Evolutionary conservation across 768 basidiomycete genomes (phyloP).

Genomic region (Pleurotus giganteus): DNA sequence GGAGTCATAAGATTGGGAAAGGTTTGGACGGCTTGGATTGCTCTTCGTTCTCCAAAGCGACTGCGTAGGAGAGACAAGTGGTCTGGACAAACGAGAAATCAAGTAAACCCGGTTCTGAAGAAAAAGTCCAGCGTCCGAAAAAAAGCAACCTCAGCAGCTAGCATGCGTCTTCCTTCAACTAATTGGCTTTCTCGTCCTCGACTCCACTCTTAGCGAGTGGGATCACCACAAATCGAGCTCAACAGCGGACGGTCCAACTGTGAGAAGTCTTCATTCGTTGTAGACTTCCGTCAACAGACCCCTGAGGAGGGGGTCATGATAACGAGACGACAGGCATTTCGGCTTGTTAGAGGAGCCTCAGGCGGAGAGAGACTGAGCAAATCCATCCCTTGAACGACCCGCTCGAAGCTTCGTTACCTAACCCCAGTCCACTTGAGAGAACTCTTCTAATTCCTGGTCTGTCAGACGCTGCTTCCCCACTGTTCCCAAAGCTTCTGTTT

Average conservation of each 20-base stretch:
- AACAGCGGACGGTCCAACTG: neutral
- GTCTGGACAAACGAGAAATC: slow-evolving; percentile 3
- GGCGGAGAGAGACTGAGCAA: neutral
- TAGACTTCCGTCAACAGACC: neutral
- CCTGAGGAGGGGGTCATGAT: neutral
- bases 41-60: slow-evolving; percentile 10
- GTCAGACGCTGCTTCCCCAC: neutral
- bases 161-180: neutral
- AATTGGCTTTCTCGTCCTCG: neutral
- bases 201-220: neutral
- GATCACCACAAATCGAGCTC: neutral
- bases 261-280: neutral
- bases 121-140: neutral
- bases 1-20: slow-evolving; percentile 64
- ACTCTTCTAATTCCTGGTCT: neutral
- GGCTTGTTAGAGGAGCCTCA: neutral
- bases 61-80: neutral
- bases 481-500: neutral
- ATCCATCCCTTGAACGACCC: neutral
- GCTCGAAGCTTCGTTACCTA: neutral
- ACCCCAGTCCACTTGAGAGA: neutral
- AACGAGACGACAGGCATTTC: neutral
- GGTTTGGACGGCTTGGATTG: slow-evolving; percentile 14
- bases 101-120: neutral
- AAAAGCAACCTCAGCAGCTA: neutral